These are phyloP conservation scores for Protea cynaroides DNA, from an alignment of 164 flowering plant species.

Conservation along the genomic window DNA sequence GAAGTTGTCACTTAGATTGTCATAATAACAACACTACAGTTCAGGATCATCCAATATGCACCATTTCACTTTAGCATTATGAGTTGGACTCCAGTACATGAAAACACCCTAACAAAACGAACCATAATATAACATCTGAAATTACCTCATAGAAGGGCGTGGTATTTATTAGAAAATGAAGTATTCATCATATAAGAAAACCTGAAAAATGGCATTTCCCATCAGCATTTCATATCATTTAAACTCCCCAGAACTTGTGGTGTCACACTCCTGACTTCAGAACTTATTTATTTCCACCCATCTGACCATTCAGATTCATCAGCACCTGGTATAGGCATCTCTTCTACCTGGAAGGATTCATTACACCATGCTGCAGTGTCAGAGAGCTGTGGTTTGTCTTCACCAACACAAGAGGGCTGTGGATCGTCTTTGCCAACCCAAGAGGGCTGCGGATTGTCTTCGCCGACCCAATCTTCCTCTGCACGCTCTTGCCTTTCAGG, in stretches of 20 bases:
- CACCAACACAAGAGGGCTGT: constrained; percentile 5
- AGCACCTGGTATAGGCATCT: constrained; percentile 29
- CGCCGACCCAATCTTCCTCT: constrained; percentile 6
- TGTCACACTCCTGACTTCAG: neutral
- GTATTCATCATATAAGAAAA: neutral
- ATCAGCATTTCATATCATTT: neutral
- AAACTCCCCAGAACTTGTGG: neutral
- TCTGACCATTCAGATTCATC: constrained; percentile 65
- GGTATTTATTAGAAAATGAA: neutral
- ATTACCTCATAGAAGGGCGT: neutral
- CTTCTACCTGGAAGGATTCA: constrained; percentile 13
- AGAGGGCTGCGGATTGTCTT: constrained; percentile 6
- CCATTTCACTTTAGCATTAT: too few relatives aligned
- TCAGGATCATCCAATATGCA: too few relatives aligned
- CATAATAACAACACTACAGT: too few relatives aligned
- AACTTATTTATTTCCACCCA: constrained; percentile 39
- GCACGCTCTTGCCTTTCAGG: constrained; percentile 44
- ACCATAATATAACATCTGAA: neutral
- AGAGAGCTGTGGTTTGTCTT: constrained; percentile 5
- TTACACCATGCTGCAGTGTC: constrained; percentile 18
- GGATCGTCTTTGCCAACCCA: constrained; percentile 9
- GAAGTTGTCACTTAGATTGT: too few relatives aligned
- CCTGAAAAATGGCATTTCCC: neutral
- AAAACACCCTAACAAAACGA: too few relatives aligned
- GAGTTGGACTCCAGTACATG: too few relatives aligned